Conservation (phyloP, 164 flowering plant genomes). For the Buxus sempervirens region DNA sequence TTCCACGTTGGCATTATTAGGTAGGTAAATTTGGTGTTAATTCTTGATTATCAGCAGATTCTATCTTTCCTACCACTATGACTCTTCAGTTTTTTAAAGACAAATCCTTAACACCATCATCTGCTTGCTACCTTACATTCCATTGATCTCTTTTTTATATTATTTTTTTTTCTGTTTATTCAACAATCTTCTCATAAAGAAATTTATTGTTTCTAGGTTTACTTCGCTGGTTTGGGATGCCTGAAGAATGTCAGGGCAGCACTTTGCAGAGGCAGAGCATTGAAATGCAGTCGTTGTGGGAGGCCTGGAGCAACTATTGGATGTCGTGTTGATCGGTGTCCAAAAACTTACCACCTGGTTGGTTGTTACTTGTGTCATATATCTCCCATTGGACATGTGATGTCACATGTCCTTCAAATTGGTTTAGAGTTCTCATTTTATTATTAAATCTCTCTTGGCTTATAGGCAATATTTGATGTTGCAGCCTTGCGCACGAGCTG, state of each 20-base stretch:
- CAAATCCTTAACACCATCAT: too few relatives aligned
- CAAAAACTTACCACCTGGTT: slow-evolving; percentile 95
- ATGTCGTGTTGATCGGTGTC: slow-evolving; percentile 97
- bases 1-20: too few relatives aligned
- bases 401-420: too few relatives aligned
- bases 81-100: too few relatives aligned
- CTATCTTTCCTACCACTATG: too few relatives aligned
- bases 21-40: too few relatives aligned
- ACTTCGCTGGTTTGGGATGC: slow-evolving; percentile 94
- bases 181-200: not conserved
- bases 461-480: slow-evolving; percentile 15
- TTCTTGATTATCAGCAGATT: too few relatives aligned
- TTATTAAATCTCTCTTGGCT: slow-evolving; percentile 2
- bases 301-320: slow-evolving; percentile 98
- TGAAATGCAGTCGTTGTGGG: slow-evolving; percentile 95
- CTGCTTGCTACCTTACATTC: too few relatives aligned
- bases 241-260: slow-evolving; percentile 92
- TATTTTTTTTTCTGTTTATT: not conserved
- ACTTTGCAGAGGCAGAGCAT: slow-evolving; percentile 84
- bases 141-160: too few relatives aligned
- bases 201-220: slow-evolving; percentile 51
- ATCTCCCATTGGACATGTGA: not conserved
- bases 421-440: not conserved
- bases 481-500: slow-evolving; percentile 96
- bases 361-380: slow-evolving; percentile 22